Conservation (phyloP, 139 green algal species). For the Eudorina sp. region DNA sequence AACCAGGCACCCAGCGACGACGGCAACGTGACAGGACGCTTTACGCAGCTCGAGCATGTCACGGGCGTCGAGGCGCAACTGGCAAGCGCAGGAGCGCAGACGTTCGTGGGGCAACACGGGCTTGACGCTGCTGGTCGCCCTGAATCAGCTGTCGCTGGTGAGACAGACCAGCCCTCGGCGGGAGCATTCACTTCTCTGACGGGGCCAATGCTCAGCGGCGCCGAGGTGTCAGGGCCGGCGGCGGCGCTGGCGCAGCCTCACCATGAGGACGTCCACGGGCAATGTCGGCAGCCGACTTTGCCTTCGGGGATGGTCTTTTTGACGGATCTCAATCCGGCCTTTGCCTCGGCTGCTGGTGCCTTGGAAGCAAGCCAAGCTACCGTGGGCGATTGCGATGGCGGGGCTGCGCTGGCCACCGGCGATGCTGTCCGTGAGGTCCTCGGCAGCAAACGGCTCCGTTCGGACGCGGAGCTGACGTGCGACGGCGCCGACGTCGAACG, state of each 20-base stretch:
- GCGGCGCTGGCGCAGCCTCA: background rate
- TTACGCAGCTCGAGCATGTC: background rate
- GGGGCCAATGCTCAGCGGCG: too few species aligned
- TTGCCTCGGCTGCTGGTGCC: background rate
- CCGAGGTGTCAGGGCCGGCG: background rate
- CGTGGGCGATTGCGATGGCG: background rate
- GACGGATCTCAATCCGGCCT: conserved; percentile 32
- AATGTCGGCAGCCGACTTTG: background rate
- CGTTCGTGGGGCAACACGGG: too few species aligned
- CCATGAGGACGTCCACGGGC: background rate
- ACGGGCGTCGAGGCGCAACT: background rate
- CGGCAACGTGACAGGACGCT: background rate
- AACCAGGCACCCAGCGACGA: background rate
- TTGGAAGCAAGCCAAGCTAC: background rate
- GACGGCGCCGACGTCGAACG: background rate
- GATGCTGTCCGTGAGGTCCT: background rate
- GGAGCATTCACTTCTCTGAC: too few species aligned
- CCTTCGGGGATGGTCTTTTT: conserved; percentile 30
- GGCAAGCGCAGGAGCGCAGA: background rate
- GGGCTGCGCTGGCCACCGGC: background rate
- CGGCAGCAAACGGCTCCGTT: background rate
- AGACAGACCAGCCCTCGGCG: too few species aligned
- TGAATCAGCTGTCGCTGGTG: too few species aligned
- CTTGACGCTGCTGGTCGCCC: too few species aligned
- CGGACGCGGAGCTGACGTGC: background rate